Percentiles rank a stretch among this genome's conserved stretches.
Evolutionary conservation across 768 basidiomycete species (phyloP).

Genomic region (Calocybe indica): DNA sequence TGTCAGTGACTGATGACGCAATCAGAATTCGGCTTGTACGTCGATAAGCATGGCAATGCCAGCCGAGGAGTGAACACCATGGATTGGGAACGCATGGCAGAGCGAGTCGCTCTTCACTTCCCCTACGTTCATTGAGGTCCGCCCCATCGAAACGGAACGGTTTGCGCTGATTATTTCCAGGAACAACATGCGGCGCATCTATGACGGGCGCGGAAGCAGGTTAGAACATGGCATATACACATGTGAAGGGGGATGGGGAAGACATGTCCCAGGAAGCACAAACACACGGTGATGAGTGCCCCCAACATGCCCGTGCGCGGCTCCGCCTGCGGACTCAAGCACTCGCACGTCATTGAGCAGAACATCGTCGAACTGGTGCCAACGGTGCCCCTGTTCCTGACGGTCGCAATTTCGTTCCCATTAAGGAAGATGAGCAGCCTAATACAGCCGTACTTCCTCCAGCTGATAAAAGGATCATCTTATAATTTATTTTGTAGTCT

Average conservation of each 20-base stretch:
- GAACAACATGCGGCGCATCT: slow-evolving; percentile 79
- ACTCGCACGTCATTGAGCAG: slow-evolving; percentile 54
- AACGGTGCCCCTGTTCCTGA: slow-evolving; percentile 64
- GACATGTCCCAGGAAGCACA: slow-evolving; percentile 69
- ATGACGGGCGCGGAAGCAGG: slow-evolving; percentile 71
- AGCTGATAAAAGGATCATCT: too few species aligned
- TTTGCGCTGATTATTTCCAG: slow-evolving; percentile 84
- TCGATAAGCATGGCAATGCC: slow-evolving; percentile 89
- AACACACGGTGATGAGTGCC: slow-evolving; percentile 81
- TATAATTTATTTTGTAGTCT: too few species aligned
- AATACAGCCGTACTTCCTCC: slow-evolving; percentile 11
- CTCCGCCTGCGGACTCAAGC: slow-evolving; percentile 27
- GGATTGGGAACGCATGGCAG: slow-evolving; percentile 94
- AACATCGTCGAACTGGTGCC: slow-evolving; percentile 78
- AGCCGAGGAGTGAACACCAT: slow-evolving; percentile 70
- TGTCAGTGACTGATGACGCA: slow-evolving; percentile 2
- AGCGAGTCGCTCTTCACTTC: slow-evolving; percentile 84
- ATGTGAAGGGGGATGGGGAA: slow-evolving; percentile 55
- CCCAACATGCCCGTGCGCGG: slow-evolving; percentile 28
- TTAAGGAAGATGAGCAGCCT: slow-evolving; percentile 4
- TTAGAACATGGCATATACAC: slow-evolving; percentile 61
- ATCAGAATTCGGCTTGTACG: slow-evolving; percentile 89
- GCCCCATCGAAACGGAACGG: slow-evolving; percentile 77
- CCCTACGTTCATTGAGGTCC: slow-evolving; percentile 94
- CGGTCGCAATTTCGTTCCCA: slow-evolving; percentile 18